A percentile compares a stretch with the other conserved stretches of the same genome.
Evolutionary conservation across 2,329 filamentous ascomycete genomes (phyloP).

Genomic region (Ophiosphaerella korrae): DNA sequence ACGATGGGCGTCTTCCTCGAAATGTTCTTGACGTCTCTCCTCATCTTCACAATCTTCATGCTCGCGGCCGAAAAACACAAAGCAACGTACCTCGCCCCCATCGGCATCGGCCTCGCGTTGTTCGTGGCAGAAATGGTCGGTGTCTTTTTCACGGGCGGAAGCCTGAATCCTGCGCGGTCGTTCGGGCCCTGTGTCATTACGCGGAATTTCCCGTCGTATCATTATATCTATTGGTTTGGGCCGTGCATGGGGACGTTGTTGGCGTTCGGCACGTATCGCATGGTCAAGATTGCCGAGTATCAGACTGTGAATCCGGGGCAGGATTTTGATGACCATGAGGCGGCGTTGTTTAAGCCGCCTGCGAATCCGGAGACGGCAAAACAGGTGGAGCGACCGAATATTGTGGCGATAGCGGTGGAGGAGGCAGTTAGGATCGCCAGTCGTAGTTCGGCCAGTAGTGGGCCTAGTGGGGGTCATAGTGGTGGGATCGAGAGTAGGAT

Average conservation of each 20-base stretch:
- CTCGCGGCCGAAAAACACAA: slow-evolving; percentile 75
- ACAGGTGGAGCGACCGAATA: slow-evolving; percentile 40
- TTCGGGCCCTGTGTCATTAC: slow-evolving; percentile 51
- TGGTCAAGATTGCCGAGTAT: slow-evolving; percentile 50
- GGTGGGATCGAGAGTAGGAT: not conserved
- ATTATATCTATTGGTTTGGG: slow-evolving; percentile 53
- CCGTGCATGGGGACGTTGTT: slow-evolving; percentile 44
- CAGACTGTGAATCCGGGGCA: slow-evolving; percentile 50
- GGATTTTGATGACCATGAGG: slow-evolving; percentile 47
- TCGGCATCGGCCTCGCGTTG: slow-evolving; percentile 73
- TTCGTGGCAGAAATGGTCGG: slow-evolving; percentile 64
- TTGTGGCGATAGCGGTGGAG: slow-evolving; percentile 33
- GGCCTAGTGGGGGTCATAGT: not conserved
- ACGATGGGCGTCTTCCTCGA: slow-evolving; percentile 48
- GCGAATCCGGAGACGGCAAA: slow-evolving; percentile 26
- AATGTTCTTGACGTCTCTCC: slow-evolving; percentile 47
- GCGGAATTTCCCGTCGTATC: slow-evolving; percentile 43
- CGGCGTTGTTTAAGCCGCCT: slow-evolving; percentile 38
- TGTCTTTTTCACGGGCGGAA: slow-evolving; percentile 52
- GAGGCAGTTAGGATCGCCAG: slow-evolving; percentile 25
- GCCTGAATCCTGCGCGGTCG: slow-evolving; percentile 48
- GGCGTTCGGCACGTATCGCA: slow-evolving; percentile 47
- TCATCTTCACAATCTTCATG: slow-evolving; percentile 58
- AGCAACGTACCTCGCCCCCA: slow-evolving; percentile 71
- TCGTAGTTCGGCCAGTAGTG: not conserved